Evolutionary conservation across 2,329 filamentous ascomycete species (phyloP), one percentile per base, ranked within the genome.

Genomic region (Beauveria varroae): DNA sequence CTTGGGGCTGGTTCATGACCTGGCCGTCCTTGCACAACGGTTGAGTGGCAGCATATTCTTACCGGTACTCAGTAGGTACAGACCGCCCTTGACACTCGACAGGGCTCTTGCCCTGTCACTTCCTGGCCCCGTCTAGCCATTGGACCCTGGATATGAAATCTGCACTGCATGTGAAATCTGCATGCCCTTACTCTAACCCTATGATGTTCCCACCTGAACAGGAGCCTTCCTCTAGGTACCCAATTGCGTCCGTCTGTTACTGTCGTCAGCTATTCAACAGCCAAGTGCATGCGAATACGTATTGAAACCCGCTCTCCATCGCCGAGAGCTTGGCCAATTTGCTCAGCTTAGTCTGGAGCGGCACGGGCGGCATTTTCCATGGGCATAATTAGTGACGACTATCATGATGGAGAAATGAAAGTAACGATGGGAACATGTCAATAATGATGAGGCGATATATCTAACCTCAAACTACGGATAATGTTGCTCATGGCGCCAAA

Each of bases 221-320:
- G 49, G 9, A 30, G 28, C 34, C 30, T 24, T 61, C 52, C 46
- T 61, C 34, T 6, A 5, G n/a, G 24, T 26, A 51, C n/a, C 34
- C 12, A 16, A 37, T 51, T 61, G n/a, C 59, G 59, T 6, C 59
- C 52, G 44, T 46, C 20, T 22, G 59, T 61, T 14, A 37, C 52
- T 22, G 51, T 43, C 2, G 52, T 53, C 14, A 57, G 26, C 2
- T 52, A 24, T 43, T 44, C 26, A 5, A 52, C 58, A 7, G 44
- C 58, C 3, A 51, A 34, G 59, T 18, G 53, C 52, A 22, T 46
- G 16, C 59, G 28, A 20, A 61, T 18, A 8, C 37, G 8, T 34
- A 44, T 40, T 8, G 52, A 34, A 61, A 52, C 22, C 52, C 37
- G 22, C 44, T 43, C n/a, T 61, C 51, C 20, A 61, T 41, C 12